A percentile compares a stretch with the other conserved stretches of the same genome.
These are phyloP conservation scores for Melampsora abietis-canadensis DNA, from an alignment of 1,284 basidiomycete species.

Conservation along the genomic window DNA sequence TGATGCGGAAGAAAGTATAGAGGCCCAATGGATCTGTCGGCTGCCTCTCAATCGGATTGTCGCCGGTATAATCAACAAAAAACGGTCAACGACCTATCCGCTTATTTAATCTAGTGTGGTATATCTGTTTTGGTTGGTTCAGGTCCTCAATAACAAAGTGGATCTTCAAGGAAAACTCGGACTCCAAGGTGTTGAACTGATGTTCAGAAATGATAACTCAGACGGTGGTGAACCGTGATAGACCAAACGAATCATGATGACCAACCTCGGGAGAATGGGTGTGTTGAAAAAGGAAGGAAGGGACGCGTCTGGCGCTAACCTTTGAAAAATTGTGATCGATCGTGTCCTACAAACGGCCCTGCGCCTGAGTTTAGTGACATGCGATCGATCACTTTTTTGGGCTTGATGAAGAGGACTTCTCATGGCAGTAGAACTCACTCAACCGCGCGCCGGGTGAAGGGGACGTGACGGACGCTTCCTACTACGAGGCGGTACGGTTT, in stretches of 20 bases:
- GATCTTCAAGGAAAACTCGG: background rate
- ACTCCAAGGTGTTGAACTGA: background rate
- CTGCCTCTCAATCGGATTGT: slow-evolving; percentile 4
- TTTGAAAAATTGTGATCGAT: slow-evolving; percentile 3
- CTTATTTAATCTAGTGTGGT: slow-evolving; percentile 1
- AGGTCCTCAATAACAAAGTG: background rate
- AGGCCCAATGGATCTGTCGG: background rate
- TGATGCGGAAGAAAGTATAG: slow-evolving; percentile 44
- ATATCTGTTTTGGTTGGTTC: slow-evolving; percentile 5
- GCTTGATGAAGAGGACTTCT: too few relatives aligned
- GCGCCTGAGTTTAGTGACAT: too few relatives aligned
- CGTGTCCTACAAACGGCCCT: background rate
- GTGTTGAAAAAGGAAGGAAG: slow-evolving; percentile 1
- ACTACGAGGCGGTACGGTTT: too few relatives aligned
- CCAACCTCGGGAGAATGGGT: background rate
- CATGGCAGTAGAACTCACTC: too few relatives aligned
- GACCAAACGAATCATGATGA: background rate
- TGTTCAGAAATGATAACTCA: background rate
- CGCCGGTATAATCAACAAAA: background rate
- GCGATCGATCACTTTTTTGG: too few relatives aligned
- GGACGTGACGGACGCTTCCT: too few relatives aligned
- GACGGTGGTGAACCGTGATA: background rate
- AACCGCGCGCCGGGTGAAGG: too few relatives aligned
- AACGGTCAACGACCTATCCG: background rate
- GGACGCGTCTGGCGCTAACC: background rate